Evolutionary conservation across 345 rosid species (phyloP), one percentile per base, ranked within the genome.

Genomic region (Excoecaria agallocha): DNA sequence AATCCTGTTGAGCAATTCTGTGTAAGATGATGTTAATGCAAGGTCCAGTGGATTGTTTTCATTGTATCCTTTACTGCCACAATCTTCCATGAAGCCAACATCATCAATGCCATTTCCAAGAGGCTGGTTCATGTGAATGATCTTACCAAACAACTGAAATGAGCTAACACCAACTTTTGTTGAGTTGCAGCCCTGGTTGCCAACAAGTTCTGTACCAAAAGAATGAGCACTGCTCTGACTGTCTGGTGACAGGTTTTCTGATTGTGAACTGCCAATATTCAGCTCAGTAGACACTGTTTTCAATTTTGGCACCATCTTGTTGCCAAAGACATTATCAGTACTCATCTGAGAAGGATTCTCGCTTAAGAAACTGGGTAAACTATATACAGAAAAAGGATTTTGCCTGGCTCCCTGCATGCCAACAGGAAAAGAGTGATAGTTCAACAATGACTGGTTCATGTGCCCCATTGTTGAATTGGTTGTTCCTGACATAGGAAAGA

Each of bases 351-450:
- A 80, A 76, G 79, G 68, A 75, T 77, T 84, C 57, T 80, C 94
- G 79, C 79, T 80, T 12, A 74, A 62, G 71, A 76, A 83, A 81
- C 82, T 82, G 76, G 79, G 78, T 73, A 84, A 75, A 83, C 85
- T 78, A 67, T 56, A 86, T 61, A 83, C 73, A 63, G 82, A 73
- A 76, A 73, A 80, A 56, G 85, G 79, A 83, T 82, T 83, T 80
- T 95, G 99, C 96, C 98, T 92, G 98, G 97, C 97, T 94, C 98
- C 98, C 98, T 94, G 98, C 90, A 94, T 94, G 98, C 99, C 93
- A 87, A 89, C 92, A 89, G 99, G 98, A 89, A 83, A 87, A 76
- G 81, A 82, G 73, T 86, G 78, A 57, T 81, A 82, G 76, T 80
- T 75, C 85, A 85, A 80, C 82, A 83, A 5, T 46, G 82, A 79